Evolutionary conservation across 352 stramenopile species (phyloP), one percentile per base, ranked within the genome.

Genomic region (Phytopythium oedochilum): DNA sequence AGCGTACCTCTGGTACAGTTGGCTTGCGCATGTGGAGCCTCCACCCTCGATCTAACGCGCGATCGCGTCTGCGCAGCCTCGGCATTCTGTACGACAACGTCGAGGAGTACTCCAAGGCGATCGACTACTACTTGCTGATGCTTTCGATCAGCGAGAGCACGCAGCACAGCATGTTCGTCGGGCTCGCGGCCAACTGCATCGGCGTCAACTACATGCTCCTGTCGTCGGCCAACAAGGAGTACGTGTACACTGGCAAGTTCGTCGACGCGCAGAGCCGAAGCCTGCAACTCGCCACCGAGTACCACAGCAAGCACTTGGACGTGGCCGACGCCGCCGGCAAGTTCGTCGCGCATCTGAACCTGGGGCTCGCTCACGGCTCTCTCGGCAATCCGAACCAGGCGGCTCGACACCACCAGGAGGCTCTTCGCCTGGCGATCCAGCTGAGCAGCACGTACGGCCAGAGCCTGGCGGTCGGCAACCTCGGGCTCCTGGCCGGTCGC

Each of bases 81-180:
- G 88, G 84, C 0, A 90, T 96, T 50, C 80, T 89, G 32, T 76
- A 95, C 56, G 88, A 96, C 70, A 96, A 96, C 38, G 75, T 92
- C 23, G 76, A 89, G 38, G 83, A 95, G 29, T 94, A 90, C 48
- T 60, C 62, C 23, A 88, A 84, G 51, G 88, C 86, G 26, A 89
- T 96, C 47, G 86, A 94, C 43, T 87, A 69, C 63, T 96, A 95
- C 60, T 60, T 90, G 48, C 61, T 92, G 43, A 89, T 94, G 61
- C 78, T 96, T 12, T 89, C 73, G 5, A 89, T 96, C 56, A 92
- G 85, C 42, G 72, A 90, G 40, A 86, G 83, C 60, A 87, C 86
- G 17, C 66, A 93, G 35, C 84, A 96, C 51, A 78, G 66, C 43
- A 44, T 86, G 25, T 92, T 92, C 56, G 79, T 86, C 49, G 78